These are phyloP conservation scores for Bathelium albidoporum DNA, from an alignment of 495 filamentous ascomycete genomes.

Conservation along the genomic window DNA sequence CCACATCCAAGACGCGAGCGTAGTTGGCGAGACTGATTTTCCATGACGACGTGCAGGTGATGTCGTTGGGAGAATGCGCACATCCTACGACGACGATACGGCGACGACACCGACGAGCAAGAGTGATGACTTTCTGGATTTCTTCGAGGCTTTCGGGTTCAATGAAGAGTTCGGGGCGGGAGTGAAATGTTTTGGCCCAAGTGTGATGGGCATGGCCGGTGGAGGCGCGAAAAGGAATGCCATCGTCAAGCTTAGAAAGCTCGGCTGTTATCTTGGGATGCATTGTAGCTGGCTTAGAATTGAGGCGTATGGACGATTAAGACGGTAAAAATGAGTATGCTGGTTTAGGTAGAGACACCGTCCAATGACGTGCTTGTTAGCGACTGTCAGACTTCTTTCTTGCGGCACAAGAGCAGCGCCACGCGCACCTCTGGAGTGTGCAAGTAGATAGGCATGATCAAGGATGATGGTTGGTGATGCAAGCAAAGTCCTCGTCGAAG, in stretches of 20 bases:
- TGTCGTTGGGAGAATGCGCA: conserved; percentile 80
- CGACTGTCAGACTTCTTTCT: neutral
- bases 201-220: conserved; percentile 70
- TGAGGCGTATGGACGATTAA: neutral
- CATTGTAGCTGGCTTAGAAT: neutral
- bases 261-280: conserved; percentile 37
- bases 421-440: neutral
- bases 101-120: conserved; percentile 72
- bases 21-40: conserved; percentile 85
- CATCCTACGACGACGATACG: conserved; percentile 73
- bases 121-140: conserved; percentile 68
- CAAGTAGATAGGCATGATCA: neutral
- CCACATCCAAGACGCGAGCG: conserved; percentile 57
- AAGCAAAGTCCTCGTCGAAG: neutral
- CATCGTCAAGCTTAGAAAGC: conserved; percentile 45
- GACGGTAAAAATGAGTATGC: neutral
- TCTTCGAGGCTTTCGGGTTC: conserved; percentile 67
- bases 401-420: conserved; percentile 1
- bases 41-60: conserved; percentile 93
- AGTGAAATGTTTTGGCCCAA: conserved; percentile 92
- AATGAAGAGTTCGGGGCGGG: conserved; percentile 79
- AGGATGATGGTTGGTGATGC: neutral
- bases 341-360: neutral
- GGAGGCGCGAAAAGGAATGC: conserved; percentile 65
- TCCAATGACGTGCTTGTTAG: neutral